phyloP scores from a whole-genome alignment of 2,329 filamentous ascomycete species.

The Coniochaeta ligniaria region DNA sequence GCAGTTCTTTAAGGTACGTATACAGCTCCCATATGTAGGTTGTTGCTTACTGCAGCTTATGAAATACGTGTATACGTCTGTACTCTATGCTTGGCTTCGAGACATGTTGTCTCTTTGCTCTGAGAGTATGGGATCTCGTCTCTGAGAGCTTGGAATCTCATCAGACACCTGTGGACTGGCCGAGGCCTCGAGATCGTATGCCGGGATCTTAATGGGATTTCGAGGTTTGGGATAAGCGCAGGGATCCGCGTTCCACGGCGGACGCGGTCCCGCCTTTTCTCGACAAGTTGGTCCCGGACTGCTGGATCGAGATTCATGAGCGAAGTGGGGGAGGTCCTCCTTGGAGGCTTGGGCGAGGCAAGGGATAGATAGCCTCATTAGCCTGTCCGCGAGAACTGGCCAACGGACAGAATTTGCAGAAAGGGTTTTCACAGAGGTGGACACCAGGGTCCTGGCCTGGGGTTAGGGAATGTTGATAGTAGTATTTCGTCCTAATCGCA shows the following conservation, averaged over 20 bases:
- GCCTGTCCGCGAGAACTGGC: not conserved
- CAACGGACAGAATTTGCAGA: not conserved
- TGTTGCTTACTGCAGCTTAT: too few relatives aligned
- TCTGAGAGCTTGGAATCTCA: too few relatives aligned
- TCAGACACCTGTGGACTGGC: too few relatives aligned
- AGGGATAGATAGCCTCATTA: not conserved
- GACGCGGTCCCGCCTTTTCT: not conserved
- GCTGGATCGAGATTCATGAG: not conserved
- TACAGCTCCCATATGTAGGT: too few relatives aligned
- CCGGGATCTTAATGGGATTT: conserved; percentile 2
- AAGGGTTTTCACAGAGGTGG: not conserved
- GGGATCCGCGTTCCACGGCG: not conserved
- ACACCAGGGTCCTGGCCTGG: not conserved
- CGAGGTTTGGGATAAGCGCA: not conserved
- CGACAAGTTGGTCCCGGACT: not conserved
- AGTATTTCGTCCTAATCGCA: too few relatives aligned
- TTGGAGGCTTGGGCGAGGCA: not conserved
- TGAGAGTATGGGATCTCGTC: too few relatives aligned
- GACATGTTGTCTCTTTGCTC: too few relatives aligned
- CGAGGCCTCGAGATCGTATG: too few relatives aligned
- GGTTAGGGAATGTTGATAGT: too few relatives aligned
- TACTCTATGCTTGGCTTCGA: too few relatives aligned
- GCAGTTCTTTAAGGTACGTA: too few relatives aligned
- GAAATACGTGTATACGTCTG: too few relatives aligned
- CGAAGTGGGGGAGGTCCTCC: not conserved